Percentiles rank a stretch among this genome's conserved stretches.
Evolutionary conservation across 352 stramenopile genomes (phyloP).

Genomic region (Blastocystis sp.): DNA sequence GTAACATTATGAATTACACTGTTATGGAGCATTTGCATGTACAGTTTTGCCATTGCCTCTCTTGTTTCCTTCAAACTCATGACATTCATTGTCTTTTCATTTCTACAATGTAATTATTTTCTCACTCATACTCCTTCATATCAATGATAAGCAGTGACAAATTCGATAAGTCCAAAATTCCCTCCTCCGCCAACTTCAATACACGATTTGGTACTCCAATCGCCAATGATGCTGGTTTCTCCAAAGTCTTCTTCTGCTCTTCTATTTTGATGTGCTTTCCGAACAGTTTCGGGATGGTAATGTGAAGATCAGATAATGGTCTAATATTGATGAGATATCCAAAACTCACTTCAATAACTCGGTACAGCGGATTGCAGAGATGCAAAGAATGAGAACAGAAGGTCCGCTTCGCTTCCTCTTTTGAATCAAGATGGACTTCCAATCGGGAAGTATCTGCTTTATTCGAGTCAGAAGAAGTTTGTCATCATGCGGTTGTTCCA

Average conservation of each 20-base stretch:
- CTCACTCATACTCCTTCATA: constrained; percentile 3
- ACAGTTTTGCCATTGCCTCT: neutral
- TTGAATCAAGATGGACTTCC: neutral
- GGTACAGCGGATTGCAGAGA: constrained; percentile 30
- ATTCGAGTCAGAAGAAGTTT: neutral
- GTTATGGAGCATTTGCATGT: constrained; percentile 44
- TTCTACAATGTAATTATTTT: neutral
- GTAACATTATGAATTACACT: constrained; percentile 28
- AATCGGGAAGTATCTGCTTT: constrained; percentile 8
- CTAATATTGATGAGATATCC: neutral
- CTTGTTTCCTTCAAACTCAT: constrained; percentile 24
- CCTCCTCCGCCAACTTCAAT: neutral
- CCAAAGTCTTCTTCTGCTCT: constrained; percentile 40
- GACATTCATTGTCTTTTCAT: constrained; percentile 41
- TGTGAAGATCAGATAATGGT: neutral
- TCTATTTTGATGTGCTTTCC: constrained; percentile 44
- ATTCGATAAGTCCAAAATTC: constrained; percentile 29
- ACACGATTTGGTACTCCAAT: constrained; percentile 33
- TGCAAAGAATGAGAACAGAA: constrained; percentile 37
- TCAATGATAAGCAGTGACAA: constrained; percentile 11
- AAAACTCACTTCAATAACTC: constrained; percentile 23
- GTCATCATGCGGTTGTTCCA: neutral
- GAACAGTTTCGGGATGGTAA: constrained; percentile 39
- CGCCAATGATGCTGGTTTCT: neutral
- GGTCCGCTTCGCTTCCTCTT: neutral